A percentile compares a stretch with the other conserved stretches of the same genome.
Evolutionary conservation across 2,329 filamentous ascomycete species (phyloP).

Genomic region (Aspergillus fischeri): DNA sequence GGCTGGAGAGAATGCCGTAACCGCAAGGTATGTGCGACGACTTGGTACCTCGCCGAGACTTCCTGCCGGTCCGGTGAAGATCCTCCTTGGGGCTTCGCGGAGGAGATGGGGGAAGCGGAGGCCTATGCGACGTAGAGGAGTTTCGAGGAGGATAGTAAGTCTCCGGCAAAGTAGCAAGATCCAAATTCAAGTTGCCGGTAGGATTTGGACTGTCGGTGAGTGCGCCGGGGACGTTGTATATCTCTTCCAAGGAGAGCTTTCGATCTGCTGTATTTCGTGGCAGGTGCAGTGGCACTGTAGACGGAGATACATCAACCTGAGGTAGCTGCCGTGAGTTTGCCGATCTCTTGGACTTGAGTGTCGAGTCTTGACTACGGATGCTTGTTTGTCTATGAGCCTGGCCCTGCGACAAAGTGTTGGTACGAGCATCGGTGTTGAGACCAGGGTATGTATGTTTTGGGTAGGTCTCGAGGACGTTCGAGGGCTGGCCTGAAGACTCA

Average conservation of each 20-base stretch:
- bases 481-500: neutral
- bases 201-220: conserved; percentile 18
- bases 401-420: conserved; percentile 5
- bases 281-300: conserved; percentile 24
- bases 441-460: conserved; percentile 4
- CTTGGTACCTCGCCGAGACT: conserved; percentile 20
- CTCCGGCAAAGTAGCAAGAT: conserved; percentile 29
- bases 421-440: neutral
- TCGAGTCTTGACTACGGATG: conserved; percentile 30
- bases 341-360: conserved; percentile 25
- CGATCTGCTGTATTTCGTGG: conserved; percentile 18
- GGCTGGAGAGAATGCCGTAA: conserved; percentile 33
- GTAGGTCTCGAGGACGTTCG: neutral
- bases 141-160: conserved; percentile 27
- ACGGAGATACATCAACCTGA: conserved; percentile 24
- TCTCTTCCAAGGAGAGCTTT: conserved; percentile 18
- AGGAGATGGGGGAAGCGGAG: conserved; percentile 30
- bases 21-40: conserved; percentile 25
- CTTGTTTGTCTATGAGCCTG: conserved; percentile 4
- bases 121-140: conserved; percentile 15
- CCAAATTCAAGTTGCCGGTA: conserved; percentile 23
- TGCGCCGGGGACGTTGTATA: conserved; percentile 13
- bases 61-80: conserved; percentile 16
- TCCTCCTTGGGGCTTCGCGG: conserved; percentile 31
- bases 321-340: conserved; percentile 25